Conservation (phyloP, 768 basidiomycete species). For the Artomyces pyxidatus region DNA sequence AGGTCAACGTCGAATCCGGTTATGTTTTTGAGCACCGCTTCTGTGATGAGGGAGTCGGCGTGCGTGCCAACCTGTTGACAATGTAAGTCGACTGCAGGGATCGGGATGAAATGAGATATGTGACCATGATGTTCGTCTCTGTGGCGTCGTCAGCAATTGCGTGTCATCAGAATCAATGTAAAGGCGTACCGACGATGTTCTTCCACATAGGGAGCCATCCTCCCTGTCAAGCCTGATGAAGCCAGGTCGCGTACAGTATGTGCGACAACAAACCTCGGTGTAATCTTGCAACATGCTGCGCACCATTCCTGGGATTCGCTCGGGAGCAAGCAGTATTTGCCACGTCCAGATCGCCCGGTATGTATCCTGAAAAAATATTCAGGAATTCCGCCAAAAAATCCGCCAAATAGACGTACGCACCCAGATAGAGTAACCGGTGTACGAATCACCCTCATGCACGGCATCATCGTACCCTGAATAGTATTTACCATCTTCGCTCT, state of each 20-base stretch:
- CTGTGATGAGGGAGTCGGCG: slow-evolving; percentile 69
- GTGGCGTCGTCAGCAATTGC: too few species aligned
- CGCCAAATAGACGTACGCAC: slow-evolving; percentile 27
- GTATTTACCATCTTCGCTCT: slow-evolving; percentile 56
- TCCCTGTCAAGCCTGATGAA: slow-evolving; percentile 28
- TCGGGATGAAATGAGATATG: too few species aligned
- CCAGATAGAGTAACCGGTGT: slow-evolving; percentile 79
- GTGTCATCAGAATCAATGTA: too few species aligned
- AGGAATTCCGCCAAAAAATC: not conserved
- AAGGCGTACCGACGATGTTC: slow-evolving; percentile 52
- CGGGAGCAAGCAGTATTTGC: slow-evolving; percentile 69
- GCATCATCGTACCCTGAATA: slow-evolving; percentile 72
- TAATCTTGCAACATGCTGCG: slow-evolving; percentile 78
- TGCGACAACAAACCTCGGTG: slow-evolving; percentile 36
- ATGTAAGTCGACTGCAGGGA: too few species aligned
- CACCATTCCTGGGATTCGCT: slow-evolving; percentile 69
- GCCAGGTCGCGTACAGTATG: not conserved
- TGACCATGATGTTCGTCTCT: slow-evolving; percentile 81
- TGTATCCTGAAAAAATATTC: slow-evolving; percentile 44
- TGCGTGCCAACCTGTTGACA: slow-evolving; percentile 72
- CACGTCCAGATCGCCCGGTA: slow-evolving; percentile 76
- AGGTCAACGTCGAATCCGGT: slow-evolving; percentile 52
- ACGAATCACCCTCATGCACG: slow-evolving; percentile 59
- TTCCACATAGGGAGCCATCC: slow-evolving; percentile 93
- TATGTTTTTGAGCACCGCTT: slow-evolving; percentile 61